A percentile compares a stretch with the other conserved stretches of the same genome.
These are phyloP conservation scores for Xanthoceras sorbifolium DNA, from an alignment of 345 rosid species.

Conservation along the genomic window DNA sequence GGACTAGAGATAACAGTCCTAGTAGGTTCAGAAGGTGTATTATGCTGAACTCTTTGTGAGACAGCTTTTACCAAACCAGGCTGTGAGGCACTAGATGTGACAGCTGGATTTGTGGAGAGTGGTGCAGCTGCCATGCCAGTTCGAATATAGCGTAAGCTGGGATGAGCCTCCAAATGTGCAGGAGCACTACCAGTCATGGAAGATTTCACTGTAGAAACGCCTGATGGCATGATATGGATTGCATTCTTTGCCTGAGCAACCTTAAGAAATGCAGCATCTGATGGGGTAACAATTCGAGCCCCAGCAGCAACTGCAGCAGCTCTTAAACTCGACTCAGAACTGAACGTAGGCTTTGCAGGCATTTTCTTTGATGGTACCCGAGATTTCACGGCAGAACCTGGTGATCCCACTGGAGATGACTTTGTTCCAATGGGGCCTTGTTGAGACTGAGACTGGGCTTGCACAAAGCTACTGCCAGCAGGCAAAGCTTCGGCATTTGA, in stretches of 20 bases:
- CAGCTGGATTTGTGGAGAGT: slow-evolving; percentile 30
- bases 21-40: slow-evolving; percentile 33
- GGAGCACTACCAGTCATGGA: slow-evolving; percentile 38
- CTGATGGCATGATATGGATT: slow-evolving; percentile 51
- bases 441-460: slow-evolving; percentile 49
- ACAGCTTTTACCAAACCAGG: slow-evolving; percentile 42
- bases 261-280: slow-evolving; percentile 58
- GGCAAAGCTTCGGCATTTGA: slow-evolving; percentile 40
- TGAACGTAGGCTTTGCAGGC: slow-evolving; percentile 36
- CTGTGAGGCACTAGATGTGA: slow-evolving; percentile 23
- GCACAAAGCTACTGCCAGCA: slow-evolving; percentile 28
- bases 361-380: slow-evolving; percentile 43
- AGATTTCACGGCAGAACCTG: slow-evolving; percentile 42
- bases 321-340: slow-evolving; percentile 54
- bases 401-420: slow-evolving; percentile 34
- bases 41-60: slow-evolving; percentile 28
- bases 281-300: slow-evolving; percentile 61
- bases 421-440: slow-evolving; percentile 31
- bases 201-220: slow-evolving; percentile 42
- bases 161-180: slow-evolving; percentile 35
- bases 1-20: slow-evolving; percentile 30
- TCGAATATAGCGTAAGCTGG: slow-evolving; percentile 33
- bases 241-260: slow-evolving; percentile 61
- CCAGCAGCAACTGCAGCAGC: slow-evolving; percentile 88
- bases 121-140: slow-evolving; percentile 31